phyloP scores from a whole-genome alignment of 1,139 yeast genomes.

The Sugiyamaella paludigena region DNA sequence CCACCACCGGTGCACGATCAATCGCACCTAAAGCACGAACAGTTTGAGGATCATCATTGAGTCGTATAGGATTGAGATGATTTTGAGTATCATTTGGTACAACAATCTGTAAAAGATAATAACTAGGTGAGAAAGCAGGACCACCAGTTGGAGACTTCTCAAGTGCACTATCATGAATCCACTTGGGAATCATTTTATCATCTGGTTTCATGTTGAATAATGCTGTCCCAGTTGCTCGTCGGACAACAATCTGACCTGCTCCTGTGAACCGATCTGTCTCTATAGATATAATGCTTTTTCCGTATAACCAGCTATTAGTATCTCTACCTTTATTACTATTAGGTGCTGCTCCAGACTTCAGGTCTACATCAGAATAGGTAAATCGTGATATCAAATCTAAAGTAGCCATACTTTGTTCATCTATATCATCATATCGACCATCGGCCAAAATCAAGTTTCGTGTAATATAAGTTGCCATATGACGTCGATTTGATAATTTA shows the following conservation, averaged over 20 bases:
- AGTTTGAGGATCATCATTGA: slow-evolving; percentile 50
- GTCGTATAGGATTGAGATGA: slow-evolving; percentile 40
- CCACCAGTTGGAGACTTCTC: slow-evolving; percentile 3
- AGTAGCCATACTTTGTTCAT: slow-evolving; percentile 59
- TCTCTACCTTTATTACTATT: slow-evolving; percentile 10
- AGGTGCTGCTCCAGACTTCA: slow-evolving; percentile 30
- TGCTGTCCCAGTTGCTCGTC: slow-evolving; percentile 68
- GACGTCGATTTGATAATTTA: slow-evolving; percentile 55
- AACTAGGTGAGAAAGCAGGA: slow-evolving; percentile 43
- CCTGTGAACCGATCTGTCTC: slow-evolving; percentile 56
- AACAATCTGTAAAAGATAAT: slow-evolving; percentile 44
- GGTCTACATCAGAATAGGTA: slow-evolving; percentile 62
- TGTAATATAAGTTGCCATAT: slow-evolving; percentile 60
- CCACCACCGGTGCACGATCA: slow-evolving; percentile 76
- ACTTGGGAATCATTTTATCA: slow-evolving; percentile 42
- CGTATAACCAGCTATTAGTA: slow-evolving; percentile 58
- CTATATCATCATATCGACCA: slow-evolving; percentile 42
- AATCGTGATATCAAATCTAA: slow-evolving; percentile 68
- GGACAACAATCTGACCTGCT: slow-evolving; percentile 49
- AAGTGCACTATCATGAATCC: slow-evolving; percentile 15
- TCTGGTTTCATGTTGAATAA: slow-evolving; percentile 49
- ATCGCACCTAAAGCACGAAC: slow-evolving; percentile 60
- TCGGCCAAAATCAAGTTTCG: slow-evolving; percentile 52
- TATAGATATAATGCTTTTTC: slow-evolving; percentile 56
- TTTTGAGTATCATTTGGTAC: slow-evolving; percentile 33